Evolutionary conservation across 1,139 yeast genomes (phyloP).

Genomic region (Taiozyma sp.): DNA sequence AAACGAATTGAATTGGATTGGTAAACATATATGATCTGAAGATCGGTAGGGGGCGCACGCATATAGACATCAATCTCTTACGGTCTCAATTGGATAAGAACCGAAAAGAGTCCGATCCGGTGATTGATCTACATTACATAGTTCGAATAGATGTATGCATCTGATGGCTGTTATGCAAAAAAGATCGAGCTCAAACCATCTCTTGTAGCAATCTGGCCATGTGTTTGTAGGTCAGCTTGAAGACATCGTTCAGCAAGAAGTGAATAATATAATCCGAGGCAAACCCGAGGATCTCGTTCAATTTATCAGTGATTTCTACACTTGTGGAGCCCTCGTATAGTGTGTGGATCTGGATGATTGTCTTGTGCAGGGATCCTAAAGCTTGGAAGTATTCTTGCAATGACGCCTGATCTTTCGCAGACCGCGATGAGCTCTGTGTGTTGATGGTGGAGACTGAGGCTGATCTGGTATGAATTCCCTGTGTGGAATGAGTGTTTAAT

Average conservation of each 20-base stretch:
- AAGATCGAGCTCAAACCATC: neutral
- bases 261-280: slow-evolving; percentile 6
- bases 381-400: slow-evolving; percentile 8
- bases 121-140: neutral
- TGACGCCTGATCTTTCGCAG: slow-evolving; percentile 11
- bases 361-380: slow-evolving; percentile 6
- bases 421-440: slow-evolving; percentile 6
- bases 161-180: neutral
- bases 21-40: neutral
- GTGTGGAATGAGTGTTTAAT: neutral
- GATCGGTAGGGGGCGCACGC: neutral
- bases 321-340: slow-evolving; percentile 1
- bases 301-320: neutral
- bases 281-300: slow-evolving; percentile 8
- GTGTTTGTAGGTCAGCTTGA: slow-evolving; percentile 1
- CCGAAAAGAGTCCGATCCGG: neutral
- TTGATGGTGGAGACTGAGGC: slow-evolving; percentile 4
- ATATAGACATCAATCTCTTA: neutral
- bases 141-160: neutral
- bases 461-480: slow-evolving; percentile 6
- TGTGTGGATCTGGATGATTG: slow-evolving; percentile 5
- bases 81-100: too few species aligned
- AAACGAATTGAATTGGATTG: neutral
- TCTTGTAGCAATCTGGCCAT: slow-evolving; percentile 1
- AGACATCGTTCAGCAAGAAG: slow-evolving; percentile 6